A percentile compares a stretch with the other conserved stretches of the same genome.
Conservation (phyloP, 2,329 filamentous ascomycete genomes). For the Aspergillus oerlinghausenensis region DNA sequence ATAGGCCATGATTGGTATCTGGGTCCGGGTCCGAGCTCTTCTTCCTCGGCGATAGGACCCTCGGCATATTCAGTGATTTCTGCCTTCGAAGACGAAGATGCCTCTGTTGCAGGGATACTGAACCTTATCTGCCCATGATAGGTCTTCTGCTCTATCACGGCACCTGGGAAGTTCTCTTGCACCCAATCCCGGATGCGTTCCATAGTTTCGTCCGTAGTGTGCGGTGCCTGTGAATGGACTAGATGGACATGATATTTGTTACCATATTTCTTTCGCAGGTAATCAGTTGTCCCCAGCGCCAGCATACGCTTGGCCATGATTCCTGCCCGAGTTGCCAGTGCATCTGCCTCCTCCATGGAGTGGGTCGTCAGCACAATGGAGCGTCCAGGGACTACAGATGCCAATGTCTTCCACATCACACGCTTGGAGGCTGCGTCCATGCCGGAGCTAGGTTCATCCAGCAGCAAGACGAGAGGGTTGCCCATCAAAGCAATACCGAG, state of each 20-base stretch:
- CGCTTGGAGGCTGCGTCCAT: constrained; percentile 89
- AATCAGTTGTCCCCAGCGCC: constrained; percentile 70
- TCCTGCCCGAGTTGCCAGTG: constrained; percentile 74
- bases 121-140: constrained; percentile 90
- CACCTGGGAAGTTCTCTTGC: constrained; percentile 54
- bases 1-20: background rate
- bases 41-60: background rate
- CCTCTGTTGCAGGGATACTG: constrained; percentile 53
- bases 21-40: background rate
- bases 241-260: constrained; percentile 77
- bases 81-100: background rate
- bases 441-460: constrained; percentile 84
- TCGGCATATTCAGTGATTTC: background rate
- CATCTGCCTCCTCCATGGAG: constrained; percentile 92
- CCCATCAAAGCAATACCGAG: constrained; percentile 89
- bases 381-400: constrained; percentile 68
- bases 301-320: constrained; percentile 86
- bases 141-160: constrained; percentile 65
- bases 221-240: constrained; percentile 68
- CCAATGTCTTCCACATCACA: constrained; percentile 86
- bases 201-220: constrained; percentile 67
- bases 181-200: constrained; percentile 64
- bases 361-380: constrained; percentile 86
- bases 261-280: constrained; percentile 69
- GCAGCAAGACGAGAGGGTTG: constrained; percentile 78